These are phyloP conservation scores for Aquilaria agallochum DNA, from an alignment of 441 rosid species.

Conservation along the genomic window DNA sequence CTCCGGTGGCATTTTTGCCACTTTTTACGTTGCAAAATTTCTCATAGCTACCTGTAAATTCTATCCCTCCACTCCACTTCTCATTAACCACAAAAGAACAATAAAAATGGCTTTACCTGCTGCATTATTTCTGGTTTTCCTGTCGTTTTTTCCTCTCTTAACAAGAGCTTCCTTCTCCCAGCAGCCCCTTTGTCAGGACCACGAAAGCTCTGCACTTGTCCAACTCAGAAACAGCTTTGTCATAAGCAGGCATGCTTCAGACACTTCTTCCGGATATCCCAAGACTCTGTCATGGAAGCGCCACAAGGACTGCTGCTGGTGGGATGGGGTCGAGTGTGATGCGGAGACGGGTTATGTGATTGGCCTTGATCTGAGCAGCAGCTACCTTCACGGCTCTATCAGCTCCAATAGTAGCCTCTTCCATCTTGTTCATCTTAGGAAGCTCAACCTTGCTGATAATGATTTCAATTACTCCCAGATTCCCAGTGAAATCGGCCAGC, in stretches of 20 bases:
- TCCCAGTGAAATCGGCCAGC: background rate
- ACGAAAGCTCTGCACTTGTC: too few species aligned
- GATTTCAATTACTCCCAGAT: slow-evolving; percentile 2
- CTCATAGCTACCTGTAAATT: too few species aligned
- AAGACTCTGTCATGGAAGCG: background rate
- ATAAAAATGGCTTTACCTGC: too few species aligned
- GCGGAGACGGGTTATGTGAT: slow-evolving; percentile 8
- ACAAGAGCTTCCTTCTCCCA: background rate
- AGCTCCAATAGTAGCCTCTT: slow-evolving; percentile 11
- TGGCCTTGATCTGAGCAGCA: slow-evolving; percentile 17
- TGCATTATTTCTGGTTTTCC: slow-evolving; percentile 8
- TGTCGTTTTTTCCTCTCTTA: background rate
- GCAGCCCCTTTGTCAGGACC: too few species aligned
- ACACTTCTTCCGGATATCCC: background rate
- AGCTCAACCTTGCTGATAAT: slow-evolving; percentile 10
- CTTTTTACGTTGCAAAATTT: too few species aligned
- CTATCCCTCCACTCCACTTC: too few species aligned
- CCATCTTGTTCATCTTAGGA: slow-evolving; percentile 5
- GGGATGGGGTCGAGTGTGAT: slow-evolving; percentile 15
- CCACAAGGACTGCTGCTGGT: slow-evolving; percentile 12
- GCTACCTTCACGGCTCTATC: slow-evolving; percentile 18
- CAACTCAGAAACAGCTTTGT: too few species aligned
- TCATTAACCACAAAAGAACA: too few species aligned
- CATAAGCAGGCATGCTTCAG: too few species aligned
- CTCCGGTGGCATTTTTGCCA: too few species aligned